phyloP scores from a whole-genome alignment of 2,329 filamentous ascomycete genomes.

The Alternaria consortialis region DNA sequence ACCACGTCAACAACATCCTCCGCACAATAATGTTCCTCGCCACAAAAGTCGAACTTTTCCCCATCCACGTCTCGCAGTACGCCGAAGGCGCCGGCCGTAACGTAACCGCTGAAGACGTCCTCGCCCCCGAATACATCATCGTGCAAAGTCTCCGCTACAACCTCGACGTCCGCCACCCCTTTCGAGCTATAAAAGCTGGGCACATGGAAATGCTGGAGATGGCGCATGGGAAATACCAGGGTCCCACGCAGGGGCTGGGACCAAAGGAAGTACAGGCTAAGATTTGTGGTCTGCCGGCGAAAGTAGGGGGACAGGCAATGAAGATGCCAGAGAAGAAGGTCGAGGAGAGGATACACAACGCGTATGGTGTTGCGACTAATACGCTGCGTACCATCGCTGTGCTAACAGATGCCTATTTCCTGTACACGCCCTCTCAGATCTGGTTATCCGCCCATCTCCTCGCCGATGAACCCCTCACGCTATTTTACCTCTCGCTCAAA shows the following conservation, averaged over 20 bases:
- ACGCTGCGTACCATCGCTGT: slow-evolving; percentile 71
- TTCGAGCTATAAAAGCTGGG: slow-evolving; percentile 84
- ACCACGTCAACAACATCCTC: slow-evolving; percentile 87
- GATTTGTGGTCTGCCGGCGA: slow-evolving; percentile 41
- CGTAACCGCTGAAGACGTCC: slow-evolving; percentile 79
- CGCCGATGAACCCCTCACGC: slow-evolving; percentile 71
- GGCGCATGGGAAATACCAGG: slow-evolving; percentile 66
- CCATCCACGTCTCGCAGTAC: slow-evolving; percentile 73
- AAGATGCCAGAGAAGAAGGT: slow-evolving; percentile 34
- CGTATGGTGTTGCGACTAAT: slow-evolving; percentile 74
- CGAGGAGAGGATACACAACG: slow-evolving; percentile 63
- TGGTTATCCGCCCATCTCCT: slow-evolving; percentile 83
- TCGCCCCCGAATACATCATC: slow-evolving; percentile 91
- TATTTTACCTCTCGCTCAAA: slow-evolving; percentile 58
- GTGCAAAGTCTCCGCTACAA: slow-evolving; percentile 93
- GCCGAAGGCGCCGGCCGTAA: slow-evolving; percentile 52
- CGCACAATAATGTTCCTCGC: slow-evolving; percentile 92
- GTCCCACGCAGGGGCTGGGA: slow-evolving; percentile 30
- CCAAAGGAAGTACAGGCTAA: slow-evolving; percentile 36
- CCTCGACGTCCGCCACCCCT: slow-evolving; percentile 91
- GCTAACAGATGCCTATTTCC: slow-evolving; percentile 95
- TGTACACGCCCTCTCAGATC: slow-evolving; percentile 93
- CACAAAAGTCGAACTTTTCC: slow-evolving; percentile 88
- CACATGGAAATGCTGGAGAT: slow-evolving; percentile 81
- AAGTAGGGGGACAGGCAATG: slow-evolving; percentile 21